Evolutionary conservation across 306 rosid genomes (phyloP).

Genomic region (Prunus dulcis): DNA sequence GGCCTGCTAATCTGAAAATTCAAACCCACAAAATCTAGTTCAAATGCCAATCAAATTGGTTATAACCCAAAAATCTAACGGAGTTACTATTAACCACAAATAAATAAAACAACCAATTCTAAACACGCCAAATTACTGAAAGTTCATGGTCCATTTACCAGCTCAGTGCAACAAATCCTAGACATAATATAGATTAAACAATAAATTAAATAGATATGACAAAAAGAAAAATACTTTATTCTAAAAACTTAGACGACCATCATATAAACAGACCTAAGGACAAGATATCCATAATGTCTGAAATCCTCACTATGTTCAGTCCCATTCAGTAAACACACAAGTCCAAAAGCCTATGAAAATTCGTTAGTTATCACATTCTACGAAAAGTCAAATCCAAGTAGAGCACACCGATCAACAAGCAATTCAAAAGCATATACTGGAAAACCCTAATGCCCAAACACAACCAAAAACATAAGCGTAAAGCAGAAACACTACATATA

Average conservation of each 20-base stretch:
- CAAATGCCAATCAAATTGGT: slow-evolving; percentile 6
- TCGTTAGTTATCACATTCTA: neutral
- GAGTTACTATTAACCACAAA: neutral
- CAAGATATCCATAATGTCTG: neutral
- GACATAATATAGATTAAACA: neutral
- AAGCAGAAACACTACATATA: neutral
- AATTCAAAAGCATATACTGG: neutral
- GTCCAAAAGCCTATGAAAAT: neutral
- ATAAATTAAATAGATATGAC: too few species aligned
- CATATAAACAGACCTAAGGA: neutral
- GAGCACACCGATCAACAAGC: neutral
- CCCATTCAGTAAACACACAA: neutral
- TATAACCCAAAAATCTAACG: neutral
- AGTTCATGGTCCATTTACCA: neutral
- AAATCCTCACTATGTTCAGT: neutral
- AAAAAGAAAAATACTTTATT: neutral
- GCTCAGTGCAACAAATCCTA: neutral
- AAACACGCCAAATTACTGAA: neutral
- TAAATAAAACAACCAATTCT: neutral
- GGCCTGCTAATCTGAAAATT: slow-evolving; percentile 85
- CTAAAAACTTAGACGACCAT: neutral
- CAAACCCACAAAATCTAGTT: slow-evolving; percentile 26
- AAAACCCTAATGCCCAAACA: neutral
- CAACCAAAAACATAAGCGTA: neutral
- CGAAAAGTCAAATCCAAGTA: neutral